Evolutionary conservation across 495 filamentous ascomycete genomes (phyloP).

Genomic region (Bacidia gigantensis): DNA sequence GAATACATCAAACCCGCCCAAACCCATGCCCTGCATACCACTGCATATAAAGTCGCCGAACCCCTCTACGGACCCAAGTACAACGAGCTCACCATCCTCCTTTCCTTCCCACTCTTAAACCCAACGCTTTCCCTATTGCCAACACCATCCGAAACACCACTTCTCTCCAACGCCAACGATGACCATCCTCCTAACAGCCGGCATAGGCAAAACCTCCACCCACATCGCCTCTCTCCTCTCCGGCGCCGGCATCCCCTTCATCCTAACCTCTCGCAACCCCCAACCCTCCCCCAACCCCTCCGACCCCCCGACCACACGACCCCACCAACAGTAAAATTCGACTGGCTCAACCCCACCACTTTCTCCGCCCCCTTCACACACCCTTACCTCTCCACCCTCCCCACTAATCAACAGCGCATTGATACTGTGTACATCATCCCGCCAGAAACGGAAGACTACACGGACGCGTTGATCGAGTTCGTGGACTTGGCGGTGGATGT

Average conservation of each 20-base stretch:
- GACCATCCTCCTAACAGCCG: slow-evolving; percentile 34
- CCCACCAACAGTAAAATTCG: slow-evolving; percentile 34
- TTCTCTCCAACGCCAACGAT: no score
- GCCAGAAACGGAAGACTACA: slow-evolving; percentile 18
- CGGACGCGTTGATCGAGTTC: slow-evolving; percentile 24
- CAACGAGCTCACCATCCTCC: no score
- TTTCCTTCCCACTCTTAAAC: no score
- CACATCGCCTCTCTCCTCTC: slow-evolving; percentile 29
- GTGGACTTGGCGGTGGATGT: slow-evolving; percentile 19
- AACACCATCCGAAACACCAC: no score
- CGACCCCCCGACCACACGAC: background rate
- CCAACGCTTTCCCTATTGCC: no score
- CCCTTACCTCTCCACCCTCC: background rate
- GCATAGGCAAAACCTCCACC: slow-evolving; percentile 33
- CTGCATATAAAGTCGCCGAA: no score
- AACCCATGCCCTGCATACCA: no score
- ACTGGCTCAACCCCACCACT: slow-evolving; percentile 33
- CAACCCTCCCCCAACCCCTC: slow-evolving; percentile 6
- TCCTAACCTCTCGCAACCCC: slow-evolving; percentile 29
- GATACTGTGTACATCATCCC: slow-evolving; percentile 29
- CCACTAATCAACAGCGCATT: slow-evolving; percentile 11
- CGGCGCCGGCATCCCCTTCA: slow-evolving; percentile 16
- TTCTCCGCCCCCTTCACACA: slow-evolving; percentile 23
- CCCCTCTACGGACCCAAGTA: no score
- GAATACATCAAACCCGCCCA: no score